A percentile compares a stretch with the other conserved stretches of the same genome.
phyloP scores from a whole-genome alignment of 371 early-diverging fungal species.

The Saksenaea vasiformis region DNA sequence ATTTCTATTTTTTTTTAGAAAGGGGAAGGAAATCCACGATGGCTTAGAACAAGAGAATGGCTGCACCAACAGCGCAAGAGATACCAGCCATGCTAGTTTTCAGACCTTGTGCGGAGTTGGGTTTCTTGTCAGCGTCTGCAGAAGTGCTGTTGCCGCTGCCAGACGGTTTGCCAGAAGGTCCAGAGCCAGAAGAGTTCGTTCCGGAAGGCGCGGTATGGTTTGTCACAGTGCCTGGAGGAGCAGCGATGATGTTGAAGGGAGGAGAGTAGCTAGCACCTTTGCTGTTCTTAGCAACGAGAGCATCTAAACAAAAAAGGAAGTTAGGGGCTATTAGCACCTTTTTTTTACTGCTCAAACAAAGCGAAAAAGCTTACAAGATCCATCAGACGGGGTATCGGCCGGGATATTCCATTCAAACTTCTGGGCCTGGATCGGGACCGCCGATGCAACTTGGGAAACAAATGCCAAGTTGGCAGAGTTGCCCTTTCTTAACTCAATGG shows the following conservation, averaged over 20 bases:
- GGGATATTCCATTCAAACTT: slow-evolving; percentile 34
- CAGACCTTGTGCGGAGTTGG: neutral
- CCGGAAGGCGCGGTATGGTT: slow-evolving; percentile 8
- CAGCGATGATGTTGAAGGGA: slow-evolving; percentile 42
- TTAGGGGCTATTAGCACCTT: neutral
- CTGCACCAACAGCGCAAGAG: neutral
- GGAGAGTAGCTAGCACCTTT: slow-evolving; percentile 38
- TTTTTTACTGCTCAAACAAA: slow-evolving; percentile 6
- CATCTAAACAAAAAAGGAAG: slow-evolving; percentile 22
- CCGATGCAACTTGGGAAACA: slow-evolving; percentile 15
- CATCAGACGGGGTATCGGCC: slow-evolving; percentile 15
- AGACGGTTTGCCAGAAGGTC: neutral
- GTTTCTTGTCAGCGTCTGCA: neutral
- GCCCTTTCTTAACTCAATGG: slow-evolving; percentile 35
- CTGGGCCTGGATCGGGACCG: slow-evolving; percentile 17
- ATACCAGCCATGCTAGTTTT: neutral
- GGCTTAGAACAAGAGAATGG: neutral
- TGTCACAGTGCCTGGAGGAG: slow-evolving; percentile 17
- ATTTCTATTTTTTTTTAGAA: slow-evolving; percentile 1
- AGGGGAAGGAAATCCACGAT: neutral
- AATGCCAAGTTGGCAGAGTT: slow-evolving; percentile 25
- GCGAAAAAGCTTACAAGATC: slow-evolving; percentile 30
- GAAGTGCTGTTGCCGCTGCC: neutral
- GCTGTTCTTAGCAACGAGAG: slow-evolving; percentile 30
- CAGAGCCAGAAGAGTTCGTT: neutral